These are phyloP conservation scores for Fusarium setosum DNA, from an alignment of 2,329 filamentous ascomycete species.

Conservation along the genomic window DNA sequence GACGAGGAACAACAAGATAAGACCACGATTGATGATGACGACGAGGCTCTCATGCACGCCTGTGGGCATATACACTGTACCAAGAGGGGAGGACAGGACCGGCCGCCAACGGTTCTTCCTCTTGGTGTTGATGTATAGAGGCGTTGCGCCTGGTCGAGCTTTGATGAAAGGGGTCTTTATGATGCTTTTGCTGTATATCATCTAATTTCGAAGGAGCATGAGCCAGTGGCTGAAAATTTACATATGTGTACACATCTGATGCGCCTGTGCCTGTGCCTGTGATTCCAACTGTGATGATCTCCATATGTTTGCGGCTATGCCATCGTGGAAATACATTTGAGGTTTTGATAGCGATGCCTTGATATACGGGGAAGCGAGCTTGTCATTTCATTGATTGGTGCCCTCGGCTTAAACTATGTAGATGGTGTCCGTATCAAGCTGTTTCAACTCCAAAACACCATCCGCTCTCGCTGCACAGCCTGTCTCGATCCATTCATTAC, in stretches of 20 bases:
- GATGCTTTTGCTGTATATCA: slow-evolving; percentile 43
- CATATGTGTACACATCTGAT: slow-evolving; percentile 39
- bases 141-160: slow-evolving; percentile 30
- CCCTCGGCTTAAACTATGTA: not conserved
- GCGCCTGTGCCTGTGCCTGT: not conserved
- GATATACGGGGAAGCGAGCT: too few species aligned
- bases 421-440: not conserved
- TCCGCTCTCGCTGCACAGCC: slow-evolving; percentile 2
- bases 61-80: slow-evolving; percentile 25
- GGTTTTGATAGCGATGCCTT: not conserved
- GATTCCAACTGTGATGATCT: not conserved
- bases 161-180: slow-evolving; percentile 32
- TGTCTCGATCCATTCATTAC: slow-evolving; percentile 4
- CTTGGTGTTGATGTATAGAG: slow-evolving; percentile 27
- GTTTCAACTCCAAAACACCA: slow-evolving; percentile 20
- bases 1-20: slow-evolving; percentile 27
- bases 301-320: too few species aligned
- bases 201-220: slow-evolving; percentile 43
- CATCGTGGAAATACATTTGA: not conserved
- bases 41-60: slow-evolving; percentile 15
- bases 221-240: slow-evolving; percentile 39
- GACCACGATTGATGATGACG: slow-evolving; percentile 36
- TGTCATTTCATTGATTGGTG: too few species aligned
- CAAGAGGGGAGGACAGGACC: slow-evolving; percentile 11
- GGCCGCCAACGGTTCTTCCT: slow-evolving; percentile 16